These are phyloP conservation scores for Notholithocarpus densiflorus DNA, from an alignment of 306 rosid species.

Conservation along the genomic window DNA sequence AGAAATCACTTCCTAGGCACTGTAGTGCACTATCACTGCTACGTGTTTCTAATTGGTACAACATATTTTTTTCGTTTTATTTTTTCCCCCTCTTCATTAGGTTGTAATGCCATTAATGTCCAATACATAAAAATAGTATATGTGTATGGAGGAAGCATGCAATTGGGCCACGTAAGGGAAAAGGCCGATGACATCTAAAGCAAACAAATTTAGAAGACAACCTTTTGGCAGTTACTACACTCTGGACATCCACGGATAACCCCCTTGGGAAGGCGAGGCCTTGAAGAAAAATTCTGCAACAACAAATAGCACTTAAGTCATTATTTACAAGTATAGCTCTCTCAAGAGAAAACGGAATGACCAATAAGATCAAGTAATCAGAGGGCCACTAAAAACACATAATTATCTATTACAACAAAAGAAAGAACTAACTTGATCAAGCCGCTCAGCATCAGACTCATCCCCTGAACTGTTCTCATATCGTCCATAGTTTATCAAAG, in stretches of 20 bases:
- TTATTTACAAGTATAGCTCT: slow-evolving; percentile 19
- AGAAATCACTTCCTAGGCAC: slow-evolving; percentile 14
- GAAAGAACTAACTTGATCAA: slow-evolving; percentile 57
- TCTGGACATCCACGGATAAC: slow-evolving; percentile 91
- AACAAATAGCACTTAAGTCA: slow-evolving; percentile 28
- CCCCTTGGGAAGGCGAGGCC: slow-evolving; percentile 65
- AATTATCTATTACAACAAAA: slow-evolving; percentile 3
- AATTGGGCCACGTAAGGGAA: slow-evolving; percentile 10
- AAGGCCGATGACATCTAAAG: slow-evolving; percentile 2
- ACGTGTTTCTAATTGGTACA: not conserved
- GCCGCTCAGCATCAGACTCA: slow-evolving; percentile 60
- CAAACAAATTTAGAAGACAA: slow-evolving; percentile 17
- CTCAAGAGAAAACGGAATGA: slow-evolving; percentile 9
- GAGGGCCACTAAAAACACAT: slow-evolving; percentile 20
- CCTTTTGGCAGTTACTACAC: slow-evolving; percentile 89
- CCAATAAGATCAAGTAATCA: slow-evolving; percentile 19
- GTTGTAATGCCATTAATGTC: not conserved
- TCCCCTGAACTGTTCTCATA: slow-evolving; percentile 52
- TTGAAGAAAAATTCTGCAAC: slow-evolving; percentile 66
- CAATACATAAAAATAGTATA: not conserved
- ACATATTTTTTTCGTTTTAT: not conserved
- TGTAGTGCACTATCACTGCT: not conserved
- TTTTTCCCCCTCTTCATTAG: not conserved
- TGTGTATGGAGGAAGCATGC: slow-evolving; percentile 4
- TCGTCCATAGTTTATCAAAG: slow-evolving; percentile 58